Evolutionary conservation across 1,284 basidiomycete species (phyloP), one percentile per base, ranked within the genome.

Genomic region (Papiliotrema terrestris): DNA sequence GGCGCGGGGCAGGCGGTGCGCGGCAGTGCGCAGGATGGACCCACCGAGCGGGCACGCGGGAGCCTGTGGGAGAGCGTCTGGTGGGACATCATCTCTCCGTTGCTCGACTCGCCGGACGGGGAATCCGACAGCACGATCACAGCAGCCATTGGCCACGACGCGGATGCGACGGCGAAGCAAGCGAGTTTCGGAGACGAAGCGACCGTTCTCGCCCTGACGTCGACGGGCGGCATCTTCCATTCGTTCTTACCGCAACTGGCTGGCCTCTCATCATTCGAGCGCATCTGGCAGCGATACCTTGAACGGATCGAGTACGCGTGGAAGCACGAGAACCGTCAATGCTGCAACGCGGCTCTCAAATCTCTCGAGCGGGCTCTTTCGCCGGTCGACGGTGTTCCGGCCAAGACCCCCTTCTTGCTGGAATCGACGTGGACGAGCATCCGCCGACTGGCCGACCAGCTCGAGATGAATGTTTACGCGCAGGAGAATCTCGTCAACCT

Each of bases 61-160:
- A 83, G 83, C 4, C 89, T 88, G 0, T 98, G 95, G 96, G 84
- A 88, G 48, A 83, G 89, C 51, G 90, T 89, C 60, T 80, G 94
- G 25, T 90, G 88, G 86, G 86, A 89, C 65, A 84, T 98, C 49
- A 84, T 91, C 11, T 93, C 96, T 73, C 92, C 94, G 1, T 79
- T 98, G 1, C 77, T 97, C 47, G 88, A 92, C 42, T 79, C 84
- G 4, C 80, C 93, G 17, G 39, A 20, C 8, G 5, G 5, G 5
- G 17, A 8, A n/a, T 41, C 39, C 6, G 39, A 17, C 20, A 17
- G 8, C 17, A 17, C 39, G 39, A 11, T 11, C 11, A 32, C 11
- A 6, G 29, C 29, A 11, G 5, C 29, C 5, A 11, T 11, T 32
- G 29, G 29, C 11, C 29, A n/a, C n/a, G n/a, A n/a, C n/a, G n/a